A percentile compares a stretch with the other conserved stretches of the same genome.
Conservation (phyloP, 2,329 filamentous ascomycete species). For the Elsinoe necatrix region DNA sequence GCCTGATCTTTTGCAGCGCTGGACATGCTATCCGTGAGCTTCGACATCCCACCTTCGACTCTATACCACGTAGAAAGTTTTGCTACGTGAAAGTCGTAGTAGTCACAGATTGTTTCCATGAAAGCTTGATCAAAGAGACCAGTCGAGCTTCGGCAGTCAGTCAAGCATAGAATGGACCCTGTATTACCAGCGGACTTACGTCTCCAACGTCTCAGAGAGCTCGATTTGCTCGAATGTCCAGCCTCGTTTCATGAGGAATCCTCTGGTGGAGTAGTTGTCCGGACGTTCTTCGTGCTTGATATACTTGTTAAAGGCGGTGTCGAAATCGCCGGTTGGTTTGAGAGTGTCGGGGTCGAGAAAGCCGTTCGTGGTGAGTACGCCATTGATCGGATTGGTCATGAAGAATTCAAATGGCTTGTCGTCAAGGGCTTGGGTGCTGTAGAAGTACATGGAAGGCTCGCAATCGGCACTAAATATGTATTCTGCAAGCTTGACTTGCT, state of each 20-base stretch:
- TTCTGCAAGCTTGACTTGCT: neutral
- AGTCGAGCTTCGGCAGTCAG: neutral
- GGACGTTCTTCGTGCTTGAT: neutral
- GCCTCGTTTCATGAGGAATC: neutral
- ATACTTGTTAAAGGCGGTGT: neutral
- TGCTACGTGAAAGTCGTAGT: neutral
- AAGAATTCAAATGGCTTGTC: neutral
- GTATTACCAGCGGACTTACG: neutral
- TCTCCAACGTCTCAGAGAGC: neutral
- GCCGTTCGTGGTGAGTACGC: neutral
- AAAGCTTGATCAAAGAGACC: constrained; percentile 7
- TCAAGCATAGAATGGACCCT: too few species aligned
- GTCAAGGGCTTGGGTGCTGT: neutral
- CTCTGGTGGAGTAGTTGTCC: constrained; percentile 2
- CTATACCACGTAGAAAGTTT: neutral
- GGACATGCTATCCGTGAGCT: neutral
- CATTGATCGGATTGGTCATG: neutral
- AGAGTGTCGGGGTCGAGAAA: neutral
- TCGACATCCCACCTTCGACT: constrained; percentile 4
- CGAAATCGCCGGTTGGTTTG: neutral
- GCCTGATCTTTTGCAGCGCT: neutral
- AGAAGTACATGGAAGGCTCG: constrained; percentile 2
- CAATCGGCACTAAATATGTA: neutral
- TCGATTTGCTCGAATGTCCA: neutral
- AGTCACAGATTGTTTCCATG: constrained; percentile 10